These are phyloP conservation scores for Wickerhamomyces queroliae DNA, from an alignment of 805 yeast species.

Conservation along the genomic window DNA sequence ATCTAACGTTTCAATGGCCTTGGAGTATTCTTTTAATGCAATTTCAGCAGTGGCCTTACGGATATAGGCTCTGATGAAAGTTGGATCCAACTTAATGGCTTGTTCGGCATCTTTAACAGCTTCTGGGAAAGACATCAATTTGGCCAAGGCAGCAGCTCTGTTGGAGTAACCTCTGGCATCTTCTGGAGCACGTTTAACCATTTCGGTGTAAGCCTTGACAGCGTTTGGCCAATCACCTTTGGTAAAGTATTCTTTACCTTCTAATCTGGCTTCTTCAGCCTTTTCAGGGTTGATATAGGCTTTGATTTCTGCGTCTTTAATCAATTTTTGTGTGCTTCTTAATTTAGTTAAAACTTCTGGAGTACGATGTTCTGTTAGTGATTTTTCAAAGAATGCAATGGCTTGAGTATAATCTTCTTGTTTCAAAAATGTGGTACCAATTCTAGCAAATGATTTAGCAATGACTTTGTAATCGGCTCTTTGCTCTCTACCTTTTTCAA, in stretches of 20 bases:
- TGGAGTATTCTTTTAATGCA: conserved; percentile 81
- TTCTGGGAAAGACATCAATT: conserved; percentile 95
- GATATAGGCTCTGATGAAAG: conserved; percentile 89
- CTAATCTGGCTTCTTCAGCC: conserved; percentile 92
- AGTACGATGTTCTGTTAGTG: conserved; percentile 95
- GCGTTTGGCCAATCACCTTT: conserved; percentile 97
- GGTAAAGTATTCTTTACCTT: conserved; percentile 85
- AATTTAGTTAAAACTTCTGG: conserved; percentile 88
- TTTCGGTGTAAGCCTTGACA: conserved; percentile 90
- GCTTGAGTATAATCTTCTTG: conserved; percentile 69
- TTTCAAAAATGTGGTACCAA: conserved; percentile 80
- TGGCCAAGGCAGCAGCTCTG: conserved; percentile 95
- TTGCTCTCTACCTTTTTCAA: conserved; percentile 82
- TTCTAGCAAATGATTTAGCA: conserved; percentile 90
- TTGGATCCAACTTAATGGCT: conserved; percentile 86
- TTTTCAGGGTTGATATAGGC: conserved; percentile 82
- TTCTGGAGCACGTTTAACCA: conserved; percentile 94
- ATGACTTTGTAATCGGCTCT: conserved; percentile 89
- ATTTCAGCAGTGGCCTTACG: conserved; percentile 94
- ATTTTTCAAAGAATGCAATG: conserved; percentile 74
- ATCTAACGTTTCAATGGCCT: conserved; percentile 75
- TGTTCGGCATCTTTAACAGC: conserved; percentile 87
- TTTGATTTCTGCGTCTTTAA: conserved; percentile 71
- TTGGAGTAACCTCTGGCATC: conserved; percentile 97
- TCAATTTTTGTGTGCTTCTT: conserved; percentile 80